These are phyloP conservation scores for Priceomyces melissophilus DNA, from an alignment of 805 yeast genomes.

Conservation along the genomic window DNA sequence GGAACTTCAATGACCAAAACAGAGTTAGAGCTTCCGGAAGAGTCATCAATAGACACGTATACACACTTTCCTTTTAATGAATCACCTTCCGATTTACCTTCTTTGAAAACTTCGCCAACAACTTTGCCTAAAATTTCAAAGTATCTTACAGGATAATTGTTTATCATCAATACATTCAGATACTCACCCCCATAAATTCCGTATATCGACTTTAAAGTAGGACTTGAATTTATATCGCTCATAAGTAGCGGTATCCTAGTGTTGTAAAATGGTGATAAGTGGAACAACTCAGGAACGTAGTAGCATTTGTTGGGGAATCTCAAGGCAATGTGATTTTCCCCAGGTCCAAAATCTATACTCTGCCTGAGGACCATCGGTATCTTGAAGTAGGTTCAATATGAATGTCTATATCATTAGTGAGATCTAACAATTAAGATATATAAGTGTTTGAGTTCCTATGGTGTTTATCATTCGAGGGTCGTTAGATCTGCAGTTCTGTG, in stretches of 20 bases:
- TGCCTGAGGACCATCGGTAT: conserved; percentile 1
- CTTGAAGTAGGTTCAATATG: not conserved
- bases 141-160: conserved; percentile 32
- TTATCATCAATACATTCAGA: conserved; percentile 16
- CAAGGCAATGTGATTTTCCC: conserved; percentile 30
- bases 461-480: too few species aligned
- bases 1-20: conserved; percentile 19
- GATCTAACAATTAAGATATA: not conserved
- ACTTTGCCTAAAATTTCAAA: conserved; percentile 27
- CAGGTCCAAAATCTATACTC: conserved; percentile 30
- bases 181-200: conserved; percentile 13
- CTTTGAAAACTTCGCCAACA: conserved; percentile 18
- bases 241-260: conserved; percentile 24
- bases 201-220: conserved; percentile 12
- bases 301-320: conserved; percentile 19
- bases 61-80: conserved; percentile 9
- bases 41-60: conserved; percentile 31
- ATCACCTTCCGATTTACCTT: conserved; percentile 3
- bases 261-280: conserved; percentile 23
- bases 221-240: conserved; percentile 22
- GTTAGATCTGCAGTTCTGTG: not conserved
- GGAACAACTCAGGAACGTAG: conserved; percentile 35
- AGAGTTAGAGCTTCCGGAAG: conserved; percentile 26
- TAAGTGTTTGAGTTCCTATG: not conserved
- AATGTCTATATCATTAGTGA: not conserved